Conservation (phyloP, 768 basidiomycete species). For the Boletus rubroflammeus region DNA sequence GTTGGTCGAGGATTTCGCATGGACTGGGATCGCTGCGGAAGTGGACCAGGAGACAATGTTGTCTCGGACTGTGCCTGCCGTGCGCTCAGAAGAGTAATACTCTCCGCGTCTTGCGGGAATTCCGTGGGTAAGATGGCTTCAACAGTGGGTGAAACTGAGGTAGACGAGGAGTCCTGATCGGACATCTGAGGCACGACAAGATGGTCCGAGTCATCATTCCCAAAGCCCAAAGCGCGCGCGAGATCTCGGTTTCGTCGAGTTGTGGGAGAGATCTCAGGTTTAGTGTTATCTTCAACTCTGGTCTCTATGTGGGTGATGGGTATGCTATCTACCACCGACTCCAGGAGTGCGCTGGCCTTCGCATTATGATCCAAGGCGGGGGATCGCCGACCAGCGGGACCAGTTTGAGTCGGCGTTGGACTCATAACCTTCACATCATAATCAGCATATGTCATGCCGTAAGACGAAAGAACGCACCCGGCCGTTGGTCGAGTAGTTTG, state of each 20-base stretch:
- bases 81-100: neutral
- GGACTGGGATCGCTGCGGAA: conserved; percentile 31
- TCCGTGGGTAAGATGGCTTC: conserved; percentile 30
- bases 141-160: conserved; percentile 34
- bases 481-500: conserved; percentile 62
- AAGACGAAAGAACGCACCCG: conserved; percentile 33
- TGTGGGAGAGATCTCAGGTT: conserved; percentile 43
- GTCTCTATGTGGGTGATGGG: conserved; percentile 34
- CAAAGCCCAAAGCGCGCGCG: conserved; percentile 70
- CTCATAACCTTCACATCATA: conserved; percentile 48
- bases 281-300: conserved; percentile 24
- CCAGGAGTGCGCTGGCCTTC: conserved; percentile 63
- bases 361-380: conserved; percentile 46
- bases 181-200: conserved; percentile 21
- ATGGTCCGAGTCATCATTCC: conserved; percentile 38
- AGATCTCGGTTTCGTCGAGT: conserved; percentile 68
- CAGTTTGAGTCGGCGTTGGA: conserved; percentile 41
- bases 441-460: conserved; percentile 6
- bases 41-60: conserved; percentile 15
- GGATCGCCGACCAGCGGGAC: conserved; percentile 29
- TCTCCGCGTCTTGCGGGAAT: conserved; percentile 18
- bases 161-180: conserved; percentile 27
- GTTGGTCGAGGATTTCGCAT: conserved; percentile 39
- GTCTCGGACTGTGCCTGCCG: neutral
- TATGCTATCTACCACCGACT: conserved; percentile 58